Evolutionary conservation across 2,329 filamentous ascomycete species (phyloP).

Genomic region (Colletotrichum higginsianum): DNA sequence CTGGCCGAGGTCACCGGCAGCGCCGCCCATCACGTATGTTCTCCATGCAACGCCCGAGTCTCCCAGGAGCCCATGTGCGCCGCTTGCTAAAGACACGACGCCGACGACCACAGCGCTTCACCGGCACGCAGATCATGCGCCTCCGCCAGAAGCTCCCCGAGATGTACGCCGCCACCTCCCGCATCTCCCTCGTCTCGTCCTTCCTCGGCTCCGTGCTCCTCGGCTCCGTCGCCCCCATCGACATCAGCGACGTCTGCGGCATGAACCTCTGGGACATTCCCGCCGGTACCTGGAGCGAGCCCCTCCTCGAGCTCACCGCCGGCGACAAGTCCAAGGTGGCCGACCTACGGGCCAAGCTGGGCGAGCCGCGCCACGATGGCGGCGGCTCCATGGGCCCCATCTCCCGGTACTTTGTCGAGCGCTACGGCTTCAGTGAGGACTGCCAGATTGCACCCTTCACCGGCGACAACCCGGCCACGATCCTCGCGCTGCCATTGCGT

Average conservation of each 20-base stretch:
- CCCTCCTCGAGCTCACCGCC: conserved; percentile 82
- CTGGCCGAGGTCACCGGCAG: conserved; percentile 89
- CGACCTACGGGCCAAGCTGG: conserved; percentile 83
- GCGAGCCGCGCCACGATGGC: conserved; percentile 84
- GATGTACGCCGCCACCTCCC: conserved; percentile 83
- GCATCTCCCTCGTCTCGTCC: conserved; percentile 95
- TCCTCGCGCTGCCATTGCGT: conserved; percentile 88
- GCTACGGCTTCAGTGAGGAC: conserved; percentile 82
- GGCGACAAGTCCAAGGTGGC: conserved; percentile 69
- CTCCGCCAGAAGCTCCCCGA: conserved; percentile 85
- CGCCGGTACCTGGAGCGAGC: conserved; percentile 79
- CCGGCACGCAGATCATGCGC: conserved; percentile 94
- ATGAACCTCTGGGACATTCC: conserved; percentile 97
- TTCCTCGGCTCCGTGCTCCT: conserved; percentile 94
- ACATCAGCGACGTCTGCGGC: conserved; percentile 94
- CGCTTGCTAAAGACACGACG: conserved; percentile 20
- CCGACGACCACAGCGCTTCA: conserved; percentile 79
- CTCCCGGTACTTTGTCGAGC: conserved; percentile 82
- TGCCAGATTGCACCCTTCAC: conserved; percentile 90
- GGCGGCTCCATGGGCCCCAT: conserved; percentile 83
- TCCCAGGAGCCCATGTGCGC: background rate
- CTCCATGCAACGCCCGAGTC: background rate
- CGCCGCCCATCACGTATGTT: conserved; percentile 89
- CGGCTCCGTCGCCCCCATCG: conserved; percentile 87
- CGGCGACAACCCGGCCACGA: conserved; percentile 96